Conservation (phyloP, 2,329 filamentous ascomycete genomes). For the Dothidotthia symphoricarpi region DNA sequence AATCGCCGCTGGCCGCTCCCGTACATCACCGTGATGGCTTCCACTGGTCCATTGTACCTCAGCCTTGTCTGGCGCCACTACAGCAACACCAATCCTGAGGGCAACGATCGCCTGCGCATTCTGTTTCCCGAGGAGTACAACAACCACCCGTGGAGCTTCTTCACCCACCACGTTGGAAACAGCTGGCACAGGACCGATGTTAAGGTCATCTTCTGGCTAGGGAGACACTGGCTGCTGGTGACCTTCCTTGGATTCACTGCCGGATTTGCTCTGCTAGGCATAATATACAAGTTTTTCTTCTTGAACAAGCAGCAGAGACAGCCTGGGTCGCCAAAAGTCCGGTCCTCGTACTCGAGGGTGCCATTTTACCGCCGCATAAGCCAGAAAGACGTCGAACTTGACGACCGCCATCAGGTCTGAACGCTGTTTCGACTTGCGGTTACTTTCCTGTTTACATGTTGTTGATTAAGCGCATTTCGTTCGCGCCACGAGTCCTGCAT, state of each 20-base stretch:
- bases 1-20: constrained; percentile 66
- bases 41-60: constrained; percentile 72
- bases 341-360: constrained; percentile 26
- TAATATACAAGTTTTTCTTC: constrained; percentile 54
- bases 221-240: constrained; percentile 54
- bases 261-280: constrained; percentile 52
- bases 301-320: constrained; percentile 25
- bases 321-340: constrained; percentile 15
- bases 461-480: too few relatives aligned
- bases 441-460: background rate
- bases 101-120: constrained; percentile 60
- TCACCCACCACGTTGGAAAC: constrained; percentile 63
- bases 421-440: too few relatives aligned
- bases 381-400: constrained; percentile 37
- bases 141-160: constrained; percentile 68
- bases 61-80: constrained; percentile 76
- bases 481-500: too few relatives aligned
- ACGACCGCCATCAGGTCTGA: constrained; percentile 40
- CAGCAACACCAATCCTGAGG: constrained; percentile 52
- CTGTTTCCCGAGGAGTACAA: constrained; percentile 71
- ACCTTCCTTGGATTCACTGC: constrained; percentile 55
- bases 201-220: constrained; percentile 65
- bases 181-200: constrained; percentile 66
- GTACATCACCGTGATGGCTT: constrained; percentile 79
- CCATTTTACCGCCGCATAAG: constrained; percentile 41